phyloP scores from a whole-genome alignment of 345 rosid species.

The Syzygium jambos region DNA sequence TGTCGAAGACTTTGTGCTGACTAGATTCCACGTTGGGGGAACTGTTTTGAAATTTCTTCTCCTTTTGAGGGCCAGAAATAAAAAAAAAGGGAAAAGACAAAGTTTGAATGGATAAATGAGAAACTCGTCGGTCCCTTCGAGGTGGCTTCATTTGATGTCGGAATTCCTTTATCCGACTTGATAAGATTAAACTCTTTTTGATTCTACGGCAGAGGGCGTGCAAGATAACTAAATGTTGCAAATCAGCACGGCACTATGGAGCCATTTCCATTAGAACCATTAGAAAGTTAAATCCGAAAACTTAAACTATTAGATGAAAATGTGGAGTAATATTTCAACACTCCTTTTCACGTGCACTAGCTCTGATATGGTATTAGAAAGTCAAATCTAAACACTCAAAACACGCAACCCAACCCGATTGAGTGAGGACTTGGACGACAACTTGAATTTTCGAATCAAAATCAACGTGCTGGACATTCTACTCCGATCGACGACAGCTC shows the following conservation, averaged over 20 bases:
- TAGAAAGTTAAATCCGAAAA: too few relatives aligned
- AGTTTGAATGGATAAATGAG: neutral
- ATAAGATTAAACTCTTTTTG: neutral
- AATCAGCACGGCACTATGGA: neutral
- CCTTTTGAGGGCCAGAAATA: neutral
- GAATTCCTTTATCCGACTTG: neutral
- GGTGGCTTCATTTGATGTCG: neutral
- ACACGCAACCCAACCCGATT: neutral
- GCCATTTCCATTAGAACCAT: neutral
- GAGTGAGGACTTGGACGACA: neutral
- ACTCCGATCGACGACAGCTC: neutral
- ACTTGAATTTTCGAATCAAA: neutral
- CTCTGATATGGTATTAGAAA: neutral
- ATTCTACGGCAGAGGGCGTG: neutral
- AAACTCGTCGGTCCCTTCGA: neutral
- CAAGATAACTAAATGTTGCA: neutral
- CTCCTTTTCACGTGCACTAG: neutral
- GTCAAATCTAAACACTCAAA: neutral
- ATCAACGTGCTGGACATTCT: neutral
- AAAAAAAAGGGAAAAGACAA: neutral
- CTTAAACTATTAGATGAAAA: neutral
- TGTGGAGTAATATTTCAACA: neutral
- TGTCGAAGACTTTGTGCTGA: neutral
- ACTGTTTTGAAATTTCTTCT: neutral
- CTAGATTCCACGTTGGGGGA: neutral